phyloP scores from a whole-genome alignment of 2,329 filamentous ascomycete genomes.

The Aspergillus pseudonomiae region DNA sequence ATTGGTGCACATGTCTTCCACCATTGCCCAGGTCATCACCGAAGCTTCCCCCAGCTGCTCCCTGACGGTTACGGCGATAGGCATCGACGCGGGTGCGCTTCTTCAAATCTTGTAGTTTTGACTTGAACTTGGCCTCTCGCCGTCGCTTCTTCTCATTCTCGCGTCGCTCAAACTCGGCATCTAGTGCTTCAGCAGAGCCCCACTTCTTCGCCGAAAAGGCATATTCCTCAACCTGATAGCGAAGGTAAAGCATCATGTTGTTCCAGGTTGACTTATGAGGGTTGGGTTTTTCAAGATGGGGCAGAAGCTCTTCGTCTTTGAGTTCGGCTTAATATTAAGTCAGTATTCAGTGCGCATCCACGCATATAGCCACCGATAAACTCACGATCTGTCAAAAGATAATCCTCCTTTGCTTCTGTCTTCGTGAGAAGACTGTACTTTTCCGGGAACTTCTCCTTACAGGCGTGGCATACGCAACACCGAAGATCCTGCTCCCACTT shows the following conservation, averaged over 20 bases:
- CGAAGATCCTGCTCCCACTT: conserved; percentile 88
- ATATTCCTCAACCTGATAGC: conserved; percentile 92
- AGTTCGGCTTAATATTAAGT: conserved; percentile 68
- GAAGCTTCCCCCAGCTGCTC: conserved; percentile 59
- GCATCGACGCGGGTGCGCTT: conserved; percentile 91
- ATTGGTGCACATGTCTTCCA: conserved; percentile 86
- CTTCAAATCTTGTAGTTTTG: conserved; percentile 86
- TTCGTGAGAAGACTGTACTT: conserved; percentile 96
- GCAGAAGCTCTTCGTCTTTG: conserved; percentile 82
- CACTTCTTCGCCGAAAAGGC: conserved; percentile 82
- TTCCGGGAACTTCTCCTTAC: conserved; percentile 87
- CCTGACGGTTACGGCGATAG: conserved; percentile 71
- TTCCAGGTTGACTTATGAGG: conserved; percentile 96
- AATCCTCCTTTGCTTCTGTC: conserved; percentile 94
- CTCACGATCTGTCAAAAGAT: conserved; percentile 87
- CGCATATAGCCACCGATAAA: conserved; percentile 24
- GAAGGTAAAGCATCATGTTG: conserved; percentile 97
- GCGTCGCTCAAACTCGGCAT: conserved; percentile 82
- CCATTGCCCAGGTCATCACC: conserved; percentile 72
- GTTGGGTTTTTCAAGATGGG: conserved; percentile 86
- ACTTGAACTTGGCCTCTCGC: conserved; percentile 90
- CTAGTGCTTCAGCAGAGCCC: conserved; percentile 82
- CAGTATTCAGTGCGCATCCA: conserved; percentile 8
- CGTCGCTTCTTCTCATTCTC: conserved; percentile 78
- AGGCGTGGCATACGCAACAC: conserved; percentile 73